These are phyloP conservation scores for Sporobolomyces phaffii DNA, from an alignment of 768 basidiomycete genomes.

Conservation along the genomic window DNA sequence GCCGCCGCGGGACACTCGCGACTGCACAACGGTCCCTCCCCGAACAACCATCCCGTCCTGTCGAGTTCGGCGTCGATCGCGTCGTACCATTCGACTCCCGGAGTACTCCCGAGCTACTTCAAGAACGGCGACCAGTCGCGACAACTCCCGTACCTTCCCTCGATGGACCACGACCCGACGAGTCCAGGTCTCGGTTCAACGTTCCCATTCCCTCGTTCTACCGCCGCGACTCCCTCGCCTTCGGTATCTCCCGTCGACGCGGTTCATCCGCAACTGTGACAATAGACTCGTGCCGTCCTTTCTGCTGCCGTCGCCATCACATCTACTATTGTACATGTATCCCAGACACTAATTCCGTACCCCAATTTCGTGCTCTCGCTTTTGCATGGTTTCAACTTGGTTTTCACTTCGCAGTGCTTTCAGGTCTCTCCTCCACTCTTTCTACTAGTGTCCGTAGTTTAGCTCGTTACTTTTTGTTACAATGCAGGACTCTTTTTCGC, in stretches of 20 bases:
- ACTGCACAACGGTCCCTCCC: not conserved
- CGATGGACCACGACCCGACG: conserved; percentile 2
- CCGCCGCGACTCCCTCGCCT: not conserved
- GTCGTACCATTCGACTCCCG: conserved; percentile 26
- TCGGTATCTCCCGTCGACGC: not conserved
- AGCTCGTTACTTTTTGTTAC: too few species aligned
- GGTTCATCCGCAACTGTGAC: not conserved
- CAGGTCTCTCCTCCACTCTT: too few species aligned
- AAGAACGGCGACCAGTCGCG: conserved; percentile 3
- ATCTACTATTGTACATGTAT: not conserved
- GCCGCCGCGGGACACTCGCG: not conserved
- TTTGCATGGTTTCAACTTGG: too few species aligned
- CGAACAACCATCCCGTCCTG: not conserved
- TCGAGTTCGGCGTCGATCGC: conserved; percentile 15
- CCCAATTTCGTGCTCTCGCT: not conserved
- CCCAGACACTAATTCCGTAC: not conserved
- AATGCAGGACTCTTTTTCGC: too few species aligned
- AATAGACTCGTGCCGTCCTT: not conserved
- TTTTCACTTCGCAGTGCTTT: too few species aligned
- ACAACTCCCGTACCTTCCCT: conserved; percentile 5
- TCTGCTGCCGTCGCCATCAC: too few species aligned
- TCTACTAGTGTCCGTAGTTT: too few species aligned
- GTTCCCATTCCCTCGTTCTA: not conserved
- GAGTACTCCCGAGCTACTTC: conserved; percentile 28
- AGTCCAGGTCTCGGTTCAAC: conserved; percentile 8